Base-by-base conservation (phyloP, 768 basidiomycete species). In the Gymnopilus junonius region DNA sequence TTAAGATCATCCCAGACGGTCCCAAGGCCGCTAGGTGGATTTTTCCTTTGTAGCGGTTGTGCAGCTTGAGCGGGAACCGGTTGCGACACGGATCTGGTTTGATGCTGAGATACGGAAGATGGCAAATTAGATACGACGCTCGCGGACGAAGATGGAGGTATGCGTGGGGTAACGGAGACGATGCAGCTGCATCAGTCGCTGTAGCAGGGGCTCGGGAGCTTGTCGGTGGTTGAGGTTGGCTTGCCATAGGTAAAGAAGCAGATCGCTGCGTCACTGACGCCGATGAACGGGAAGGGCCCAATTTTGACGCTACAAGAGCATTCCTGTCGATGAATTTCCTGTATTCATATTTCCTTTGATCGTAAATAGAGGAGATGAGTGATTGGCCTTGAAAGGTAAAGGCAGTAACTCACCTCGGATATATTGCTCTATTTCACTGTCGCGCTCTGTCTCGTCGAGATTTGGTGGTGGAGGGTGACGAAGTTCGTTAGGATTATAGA, bases 401-500 rank as follows among this genome's bases (percentile, higher is more conserved):
- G 58, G 14, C 42, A 11, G 25, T n/a, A 57, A 58, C 85, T 76
- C 79, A 92, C 92, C 82, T 62, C 96, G 86, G 64, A 98, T 95
- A 78, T 88, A 97, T 70, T 87, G 88, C 75, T 98, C 96, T 45
- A 98, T 84, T 63, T 98, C 95, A 50, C 91, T 90, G 71, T 97
- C 94, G 31, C 95, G 83, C 69, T 92, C 92, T 1, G 83, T 80
- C 55, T 94, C 93, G 40, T 90, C 85, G 70, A 90, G 80, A 65
- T 90, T 90, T 3, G 93, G 84, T 0, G 94, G 94, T 0, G 94
- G 94, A 4, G 94, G 95, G 70, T 96, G 76, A 10, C 89, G 84
- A 25, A 82, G 70, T 73, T 97, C 94, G 71, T 97, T 88, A 2
- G 95, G 92, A 70, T 96, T 96, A 72, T 88, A 93, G 12, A 85